A percentile compares a stretch with the other conserved stretches of the same genome.
These are phyloP conservation scores for Sporopachydermia lactativora DNA, from an alignment of 805 yeast species.

Conservation along the genomic window DNA sequence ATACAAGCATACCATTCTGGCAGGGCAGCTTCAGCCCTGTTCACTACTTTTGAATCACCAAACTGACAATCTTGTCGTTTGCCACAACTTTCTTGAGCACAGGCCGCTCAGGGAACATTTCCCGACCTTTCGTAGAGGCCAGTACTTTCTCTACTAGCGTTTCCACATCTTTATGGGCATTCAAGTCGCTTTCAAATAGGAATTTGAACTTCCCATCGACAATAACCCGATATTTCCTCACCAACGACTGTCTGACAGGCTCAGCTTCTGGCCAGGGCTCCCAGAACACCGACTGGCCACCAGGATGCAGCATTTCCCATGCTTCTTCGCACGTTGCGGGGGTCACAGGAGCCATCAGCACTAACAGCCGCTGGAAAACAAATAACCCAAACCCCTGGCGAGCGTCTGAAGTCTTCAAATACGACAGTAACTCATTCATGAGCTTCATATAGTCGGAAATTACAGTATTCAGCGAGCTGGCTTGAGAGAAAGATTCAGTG, in stretches of 20 bases:
- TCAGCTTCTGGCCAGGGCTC: conserved; percentile 53
- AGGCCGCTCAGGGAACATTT: conserved; percentile 25
- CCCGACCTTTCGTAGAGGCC: conserved; percentile 20
- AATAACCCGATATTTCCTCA: conserved; percentile 39
- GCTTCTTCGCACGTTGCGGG: conserved; percentile 79
- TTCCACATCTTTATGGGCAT: conserved; percentile 14
- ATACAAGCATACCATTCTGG: too few relatives aligned
- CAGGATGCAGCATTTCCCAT: conserved; percentile 36
- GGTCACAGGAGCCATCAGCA: conserved; percentile 63
- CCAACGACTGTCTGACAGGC: conserved; percentile 19
- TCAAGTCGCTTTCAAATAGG: conserved; percentile 19
- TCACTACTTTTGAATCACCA: conserved; percentile 17
- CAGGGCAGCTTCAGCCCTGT: not conserved
- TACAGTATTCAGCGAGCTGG: conserved; percentile 65
- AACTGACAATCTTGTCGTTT: conserved; percentile 35
- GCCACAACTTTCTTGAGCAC: conserved; percentile 35
- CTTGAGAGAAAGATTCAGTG: conserved; percentile 42
- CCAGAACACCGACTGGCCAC: conserved; percentile 35
- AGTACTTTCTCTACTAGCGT: conserved; percentile 23
- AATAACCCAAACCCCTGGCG: conserved; percentile 29
- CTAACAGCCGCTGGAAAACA: conserved; percentile 37
- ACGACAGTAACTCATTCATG: conserved; percentile 35
- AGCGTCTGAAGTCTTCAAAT: conserved; percentile 24
- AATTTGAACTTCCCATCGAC: conserved; percentile 61
- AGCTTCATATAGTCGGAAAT: conserved; percentile 84